These are phyloP conservation scores for Penicillium hordei DNA, from an alignment of 2,329 filamentous ascomycete species.

Conservation along the genomic window DNA sequence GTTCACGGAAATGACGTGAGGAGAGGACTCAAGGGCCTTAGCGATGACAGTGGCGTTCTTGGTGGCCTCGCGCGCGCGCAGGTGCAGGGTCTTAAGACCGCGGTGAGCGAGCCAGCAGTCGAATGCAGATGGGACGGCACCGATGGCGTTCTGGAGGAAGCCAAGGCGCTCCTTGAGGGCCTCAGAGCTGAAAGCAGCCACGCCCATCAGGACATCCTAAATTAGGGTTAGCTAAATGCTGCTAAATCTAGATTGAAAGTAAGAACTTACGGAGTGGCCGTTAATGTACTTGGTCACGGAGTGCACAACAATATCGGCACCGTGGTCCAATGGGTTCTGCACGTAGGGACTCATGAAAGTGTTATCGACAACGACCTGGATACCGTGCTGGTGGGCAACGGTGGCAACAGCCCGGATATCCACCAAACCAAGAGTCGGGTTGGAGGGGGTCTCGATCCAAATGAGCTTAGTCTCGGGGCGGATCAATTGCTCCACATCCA, in stretches of 20 bases:
- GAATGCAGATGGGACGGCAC: conserved; percentile 89
- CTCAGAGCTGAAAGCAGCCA: conserved; percentile 89
- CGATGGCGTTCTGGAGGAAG: conserved; percentile 97
- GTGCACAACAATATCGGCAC: conserved; percentile 95
- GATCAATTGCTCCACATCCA: conserved; percentile 82
- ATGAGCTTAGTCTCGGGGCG: conserved; percentile 86
- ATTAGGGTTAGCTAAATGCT: conserved; percentile 9
- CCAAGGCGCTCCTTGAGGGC: conserved; percentile 72
- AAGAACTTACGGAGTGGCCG: conserved; percentile 65
- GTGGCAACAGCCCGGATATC: conserved; percentile 85
- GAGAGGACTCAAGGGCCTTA: conserved; percentile 71
- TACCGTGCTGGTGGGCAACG: conserved; percentile 80
- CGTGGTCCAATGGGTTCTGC: conserved; percentile 92
- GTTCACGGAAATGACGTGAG: conserved; percentile 85
- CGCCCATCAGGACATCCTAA: conserved; percentile 92
- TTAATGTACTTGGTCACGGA: conserved; percentile 99
- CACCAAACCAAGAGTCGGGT: conserved; percentile 88
- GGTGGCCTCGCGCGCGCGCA: conserved; percentile 82
- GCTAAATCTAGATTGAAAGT: not conserved
- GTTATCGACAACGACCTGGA: conserved; percentile 98
- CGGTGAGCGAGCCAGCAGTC: conserved; percentile 98
- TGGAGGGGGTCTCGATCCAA: conserved; percentile 96
- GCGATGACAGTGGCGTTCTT: conserved; percentile 79
- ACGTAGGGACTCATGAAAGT: conserved; percentile 96
- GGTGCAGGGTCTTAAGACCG: conserved; percentile 92